Evolutionary conservation across 139 green algal species (phyloP), one percentile per base, ranked within the genome.

Genomic region (Deuterostichococcus epilithicus): DNA sequence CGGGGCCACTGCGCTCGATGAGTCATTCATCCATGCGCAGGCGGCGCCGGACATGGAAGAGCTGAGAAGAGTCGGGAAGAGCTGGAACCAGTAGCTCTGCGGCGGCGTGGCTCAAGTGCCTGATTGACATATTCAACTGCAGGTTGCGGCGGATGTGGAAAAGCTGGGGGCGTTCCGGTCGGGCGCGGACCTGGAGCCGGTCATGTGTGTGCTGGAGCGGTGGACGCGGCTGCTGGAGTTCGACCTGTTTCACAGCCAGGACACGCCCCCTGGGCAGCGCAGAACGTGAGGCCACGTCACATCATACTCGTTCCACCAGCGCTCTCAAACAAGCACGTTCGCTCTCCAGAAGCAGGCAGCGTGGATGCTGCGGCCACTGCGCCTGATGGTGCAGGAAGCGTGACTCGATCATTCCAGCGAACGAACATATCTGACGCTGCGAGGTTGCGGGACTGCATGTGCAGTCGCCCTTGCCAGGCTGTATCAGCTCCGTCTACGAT

Each of bases 141-240:
- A 84, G 80, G 75, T 76, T 3, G 68, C 73, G 1, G 35, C 76
- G 20, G 78, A 78, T 39, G 73, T 85, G 58, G 72, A 73, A 35
- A 63, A 39, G 1, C 76, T 79, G 66, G 80, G 80, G 8, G 38
- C 67, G 18, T 71, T 85, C 0, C 26, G 18, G 2, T 59, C 78
- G 20, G 45, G 26, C 4, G 38, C 30, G 0, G 45, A 80, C 15
- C 76, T 82, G 28, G 67, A 68, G 26, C 32, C 60, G 15, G 69
- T 84, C 45, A 59, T 78, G 44, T 58, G 70, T 33, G 80, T 80
- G 8, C 52, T 85, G 45, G 32, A 47, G 20, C 44, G 60, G 52
- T 85, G 80, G 80, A 39, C 45, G 32, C 26, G 36, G 28, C 32
- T 80, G 30, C 73, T 85, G 37, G 44, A 69, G 28, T 69, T 69